Base-by-base conservation (phyloP, 148 eudicot genomes). In the Simmondsia chinensis region DNA sequence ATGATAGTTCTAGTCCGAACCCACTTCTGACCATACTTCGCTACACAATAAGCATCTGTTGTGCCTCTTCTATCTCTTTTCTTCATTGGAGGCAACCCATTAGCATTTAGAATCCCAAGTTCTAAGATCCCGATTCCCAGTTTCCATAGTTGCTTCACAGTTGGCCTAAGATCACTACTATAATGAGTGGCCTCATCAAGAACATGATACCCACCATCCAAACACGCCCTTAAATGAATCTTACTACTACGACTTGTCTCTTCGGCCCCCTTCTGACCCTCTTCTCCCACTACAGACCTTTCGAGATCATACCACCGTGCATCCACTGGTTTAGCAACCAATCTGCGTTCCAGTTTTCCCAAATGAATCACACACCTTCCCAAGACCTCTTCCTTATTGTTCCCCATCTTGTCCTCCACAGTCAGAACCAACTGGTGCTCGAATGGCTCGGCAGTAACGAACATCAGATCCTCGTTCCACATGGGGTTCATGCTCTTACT, bases 1-100 rank as follows among this genome's bases (percentile, higher is more conserved):
- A 50, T 44, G 10, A 70, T 59, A 7, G 70, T 64, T 46, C 75
- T 64, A 0, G 75, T 70, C 6, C 70, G 38, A 3, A 59, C 57
- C 75, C 75, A 70, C 52, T 70, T 70, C 41, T 59, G 58, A 1
- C 75, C 70, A 20, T 70, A 70, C 43, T 70, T 70, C 5, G 75
- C 75, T 7, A 70, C 75, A 54, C 75, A 70, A 31, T 70, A 70
- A 12, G 75, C 62, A 40, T 64, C 70, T 1, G 70, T 54, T 16
- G 59, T 44, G 33, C 65, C 69, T 13, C 52, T 33, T 0, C 52
- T 54, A 2, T 37, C 22, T 21, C 23, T 53, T 39, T 46, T 64
- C 40, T 53, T 69, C 56, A 63, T 51, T 9, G 61, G 59, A 4
- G 64, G 56, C 43, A 69, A 39, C 0, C 65, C 50, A 5, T 20